These are phyloP conservation scores for Lichtheimia corymbifera DNA, from an alignment of 371 early-diverging fungal species.

Conservation along the genomic window DNA sequence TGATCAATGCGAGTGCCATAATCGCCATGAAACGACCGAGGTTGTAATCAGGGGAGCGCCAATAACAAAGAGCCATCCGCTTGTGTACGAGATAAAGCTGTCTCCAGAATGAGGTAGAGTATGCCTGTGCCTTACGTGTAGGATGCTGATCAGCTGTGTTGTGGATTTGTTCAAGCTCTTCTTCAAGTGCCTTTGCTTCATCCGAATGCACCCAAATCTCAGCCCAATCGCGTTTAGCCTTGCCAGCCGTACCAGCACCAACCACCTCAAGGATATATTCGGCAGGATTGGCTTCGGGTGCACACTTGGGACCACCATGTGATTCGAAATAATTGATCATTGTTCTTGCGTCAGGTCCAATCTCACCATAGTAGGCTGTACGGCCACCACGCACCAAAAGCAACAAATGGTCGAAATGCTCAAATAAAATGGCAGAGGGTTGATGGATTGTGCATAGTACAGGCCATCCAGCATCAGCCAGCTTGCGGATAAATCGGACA, in stretches of 20 bases:
- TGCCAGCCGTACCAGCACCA: background rate
- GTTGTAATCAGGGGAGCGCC: conserved; percentile 64
- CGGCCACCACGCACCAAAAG: conserved; percentile 69
- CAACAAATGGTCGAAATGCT: conserved; percentile 67
- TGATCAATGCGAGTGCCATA: conserved; percentile 41
- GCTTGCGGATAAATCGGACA: conserved; percentile 62
- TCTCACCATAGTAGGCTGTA: conserved; percentile 64
- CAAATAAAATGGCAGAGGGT: conserved; percentile 64
- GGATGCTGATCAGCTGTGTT: conserved; percentile 15
- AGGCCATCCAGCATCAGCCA: conserved; percentile 62
- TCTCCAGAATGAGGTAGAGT: conserved; percentile 32
- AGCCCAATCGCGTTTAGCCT: conserved; percentile 57
- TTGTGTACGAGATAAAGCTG: conserved; percentile 45
- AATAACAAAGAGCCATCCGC: conserved; percentile 57
- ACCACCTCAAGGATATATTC: conserved; percentile 65
- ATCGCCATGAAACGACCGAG: conserved; percentile 51
- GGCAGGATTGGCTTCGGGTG: conserved; percentile 64
- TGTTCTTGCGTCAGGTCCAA: conserved; percentile 53
- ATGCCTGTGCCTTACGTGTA: conserved; percentile 19
- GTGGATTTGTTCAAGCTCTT: conserved; percentile 27
- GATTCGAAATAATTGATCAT: conserved; percentile 64
- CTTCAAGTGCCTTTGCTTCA: conserved; percentile 29
- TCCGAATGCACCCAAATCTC: conserved; percentile 48
- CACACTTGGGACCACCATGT: conserved; percentile 57
- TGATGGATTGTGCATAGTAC: conserved; percentile 71